Conservation (phyloP, 768 basidiomycete species). For the Tylopilus sp. region DNA sequence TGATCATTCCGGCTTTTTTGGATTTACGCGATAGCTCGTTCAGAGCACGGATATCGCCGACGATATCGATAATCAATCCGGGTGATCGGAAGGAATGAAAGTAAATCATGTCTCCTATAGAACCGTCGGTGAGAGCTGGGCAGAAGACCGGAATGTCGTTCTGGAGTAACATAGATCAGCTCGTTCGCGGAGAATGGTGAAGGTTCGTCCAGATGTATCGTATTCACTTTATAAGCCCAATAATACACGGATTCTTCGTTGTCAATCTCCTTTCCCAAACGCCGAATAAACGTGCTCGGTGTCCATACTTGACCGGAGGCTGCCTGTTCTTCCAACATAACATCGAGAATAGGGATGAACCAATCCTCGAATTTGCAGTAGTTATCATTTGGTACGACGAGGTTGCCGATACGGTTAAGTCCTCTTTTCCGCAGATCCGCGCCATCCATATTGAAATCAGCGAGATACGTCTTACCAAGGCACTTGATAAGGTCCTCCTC, state of each 20-base stretch:
- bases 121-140: constrained; percentile 96
- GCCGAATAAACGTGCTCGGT: constrained; percentile 88
- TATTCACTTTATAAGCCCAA: constrained; percentile 96
- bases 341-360: constrained; percentile 91
- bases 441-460: constrained; percentile 90
- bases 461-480: constrained; percentile 92
- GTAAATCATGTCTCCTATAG: constrained; percentile 98
- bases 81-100: constrained; percentile 93
- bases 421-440: constrained; percentile 82
- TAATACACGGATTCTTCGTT: constrained; percentile 98
- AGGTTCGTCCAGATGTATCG: constrained; percentile 14
- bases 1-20: constrained; percentile 95
- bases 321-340: constrained; percentile 87
- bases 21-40: constrained; percentile 89
- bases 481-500: constrained; percentile 99
- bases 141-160: constrained; percentile 99
- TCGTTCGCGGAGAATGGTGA: constrained; percentile 9
- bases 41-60: constrained; percentile 85
- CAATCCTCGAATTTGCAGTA: constrained; percentile 99
- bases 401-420: constrained; percentile 97
- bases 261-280: constrained; percentile 96
- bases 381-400: constrained; percentile 95
- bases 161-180: constrained; percentile 44
- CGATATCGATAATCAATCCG: constrained; percentile 87
- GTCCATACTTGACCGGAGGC: constrained; percentile 72